Evolutionary conservation across 805 yeast genomes (phyloP).

Genomic region (Scheffersomyces ergatensis): DNA sequence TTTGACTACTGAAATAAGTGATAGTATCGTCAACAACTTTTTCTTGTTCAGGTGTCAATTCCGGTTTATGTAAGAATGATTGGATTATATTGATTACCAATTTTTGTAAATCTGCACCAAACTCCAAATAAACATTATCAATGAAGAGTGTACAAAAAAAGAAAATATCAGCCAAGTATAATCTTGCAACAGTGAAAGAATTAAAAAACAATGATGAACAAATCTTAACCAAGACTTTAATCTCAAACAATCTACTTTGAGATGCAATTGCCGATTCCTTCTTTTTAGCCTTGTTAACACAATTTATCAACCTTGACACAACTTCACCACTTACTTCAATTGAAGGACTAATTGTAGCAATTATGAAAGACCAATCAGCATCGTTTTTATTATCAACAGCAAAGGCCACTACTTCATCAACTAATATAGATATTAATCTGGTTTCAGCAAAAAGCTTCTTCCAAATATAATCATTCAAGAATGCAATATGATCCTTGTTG

Average conservation of each 20-base stretch:
- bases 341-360: slow-evolving; percentile 69
- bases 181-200: slow-evolving; percentile 56
- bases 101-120: slow-evolving; percentile 61
- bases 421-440: slow-evolving; percentile 51
- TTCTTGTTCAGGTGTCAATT: slow-evolving; percentile 38
- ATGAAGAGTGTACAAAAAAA: slow-evolving; percentile 63
- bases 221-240: slow-evolving; percentile 63
- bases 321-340: slow-evolving; percentile 70
- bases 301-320: slow-evolving; percentile 52
- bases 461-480: slow-evolving; percentile 67
- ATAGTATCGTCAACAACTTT: slow-evolving; percentile 46
- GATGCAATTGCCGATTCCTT: slow-evolving; percentile 36
- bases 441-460: slow-evolving; percentile 60
- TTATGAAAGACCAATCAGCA: slow-evolving; percentile 61
- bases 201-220: slow-evolving; percentile 70
- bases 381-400: slow-evolving; percentile 79
- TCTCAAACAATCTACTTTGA: slow-evolving; percentile 62
- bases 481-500: slow-evolving; percentile 47
- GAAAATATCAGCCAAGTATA: slow-evolving; percentile 69
- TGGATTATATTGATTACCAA: slow-evolving; percentile 67
- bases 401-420: slow-evolving; percentile 73
- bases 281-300: slow-evolving; percentile 51
- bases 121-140: slow-evolving; percentile 49
- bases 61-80: slow-evolving; percentile 59
- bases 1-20: slow-evolving; percentile 52